phyloP scores from a whole-genome alignment of 345 rosid genomes.

The Hibiscus mutabilis region DNA sequence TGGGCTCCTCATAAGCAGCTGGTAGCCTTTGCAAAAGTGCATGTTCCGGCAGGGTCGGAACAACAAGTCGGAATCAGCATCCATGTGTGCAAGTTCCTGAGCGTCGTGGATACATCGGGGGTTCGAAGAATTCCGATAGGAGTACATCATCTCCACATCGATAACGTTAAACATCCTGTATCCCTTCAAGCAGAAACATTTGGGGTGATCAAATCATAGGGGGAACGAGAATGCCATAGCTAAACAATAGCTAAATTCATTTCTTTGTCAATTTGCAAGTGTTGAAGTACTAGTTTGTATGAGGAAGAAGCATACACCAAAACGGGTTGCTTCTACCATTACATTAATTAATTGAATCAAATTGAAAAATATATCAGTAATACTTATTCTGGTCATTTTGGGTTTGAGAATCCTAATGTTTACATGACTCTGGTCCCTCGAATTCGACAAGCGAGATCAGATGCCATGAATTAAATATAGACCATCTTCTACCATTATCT shows the following conservation, averaged over 20 bases:
- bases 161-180: constrained; percentile 46
- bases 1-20: constrained; percentile 77
- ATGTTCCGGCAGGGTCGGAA: constrained; percentile 43
- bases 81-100: constrained; percentile 76
- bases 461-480: too few species aligned
- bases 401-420: background rate
- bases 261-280: background rate
- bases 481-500: too few species aligned
- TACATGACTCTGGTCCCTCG: too few species aligned
- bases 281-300: background rate
- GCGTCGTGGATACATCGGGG: constrained; percentile 76
- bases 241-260: background rate
- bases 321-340: background rate
- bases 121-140: constrained; percentile 83
- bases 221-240: background rate
- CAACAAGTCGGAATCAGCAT: constrained; percentile 52
- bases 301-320: background rate
- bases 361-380: background rate
- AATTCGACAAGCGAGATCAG: too few species aligned
- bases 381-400: background rate
- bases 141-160: constrained; percentile 60
- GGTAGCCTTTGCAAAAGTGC: constrained; percentile 61
- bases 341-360: background rate
- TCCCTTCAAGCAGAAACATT: constrained; percentile 49
- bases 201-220: constrained; percentile 47